A percentile compares a stretch with the other conserved stretches of the same genome.
Conservation (phyloP, 306 rosid genomes). For the Vigna unguiculata region DNA sequence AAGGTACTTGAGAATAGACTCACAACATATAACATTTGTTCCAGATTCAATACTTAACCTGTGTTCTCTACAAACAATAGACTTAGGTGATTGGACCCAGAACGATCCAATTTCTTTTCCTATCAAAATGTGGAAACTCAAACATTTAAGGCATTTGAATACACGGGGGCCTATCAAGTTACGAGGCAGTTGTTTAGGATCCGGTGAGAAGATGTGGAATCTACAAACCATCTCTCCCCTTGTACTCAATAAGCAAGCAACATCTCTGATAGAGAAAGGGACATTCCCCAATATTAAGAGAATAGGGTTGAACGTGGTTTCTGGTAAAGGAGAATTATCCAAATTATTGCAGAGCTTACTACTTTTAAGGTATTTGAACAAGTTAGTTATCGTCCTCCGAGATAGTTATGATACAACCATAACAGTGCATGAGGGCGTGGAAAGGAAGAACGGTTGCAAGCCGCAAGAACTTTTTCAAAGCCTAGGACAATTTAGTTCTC, state of each 20-base stretch:
- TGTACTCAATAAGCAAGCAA: not conserved
- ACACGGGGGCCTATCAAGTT: not conserved
- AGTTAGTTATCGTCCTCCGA: not conserved
- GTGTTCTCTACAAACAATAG: not conserved
- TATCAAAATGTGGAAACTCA: not conserved
- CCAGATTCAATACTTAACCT: constrained; percentile 43
- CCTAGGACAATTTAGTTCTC: not conserved
- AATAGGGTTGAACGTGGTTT: not conserved
- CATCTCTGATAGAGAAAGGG: not conserved
- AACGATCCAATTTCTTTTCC: not conserved
- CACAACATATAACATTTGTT: not conserved
- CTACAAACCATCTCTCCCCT: constrained; percentile 34
- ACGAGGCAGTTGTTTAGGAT: not conserved
- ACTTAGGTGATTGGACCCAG: not conserved
- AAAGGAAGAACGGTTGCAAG: too few species aligned
- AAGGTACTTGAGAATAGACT: constrained; percentile 32
- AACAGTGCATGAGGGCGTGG: too few species aligned
- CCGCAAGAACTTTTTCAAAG: too few species aligned
- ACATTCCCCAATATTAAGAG: not conserved
- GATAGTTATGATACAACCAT: too few species aligned
- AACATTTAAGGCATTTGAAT: not conserved
- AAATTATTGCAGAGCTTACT: not conserved
- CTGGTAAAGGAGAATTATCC: not conserved
- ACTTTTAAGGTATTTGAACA: not conserved
- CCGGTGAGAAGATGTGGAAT: constrained; percentile 34